These are phyloP conservation scores for Fusarium lateritium DNA, from an alignment of 2,329 filamentous ascomycete species.

Conservation along the genomic window DNA sequence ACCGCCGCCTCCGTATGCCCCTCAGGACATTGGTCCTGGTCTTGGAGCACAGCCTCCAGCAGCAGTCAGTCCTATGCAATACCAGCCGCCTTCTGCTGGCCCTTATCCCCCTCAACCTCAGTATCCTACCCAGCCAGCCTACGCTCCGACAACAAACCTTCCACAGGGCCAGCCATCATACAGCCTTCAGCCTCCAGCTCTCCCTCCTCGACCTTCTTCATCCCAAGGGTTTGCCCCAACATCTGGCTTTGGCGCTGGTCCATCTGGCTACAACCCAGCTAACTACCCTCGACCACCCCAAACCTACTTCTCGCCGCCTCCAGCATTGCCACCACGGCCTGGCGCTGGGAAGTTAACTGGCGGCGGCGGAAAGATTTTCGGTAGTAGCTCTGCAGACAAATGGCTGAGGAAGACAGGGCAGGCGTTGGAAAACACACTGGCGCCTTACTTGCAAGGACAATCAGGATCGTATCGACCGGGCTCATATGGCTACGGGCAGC, in stretches of 20 bases:
- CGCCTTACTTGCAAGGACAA: constrained; percentile 49
- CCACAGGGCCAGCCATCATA: constrained; percentile 30
- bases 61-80: constrained; percentile 28
- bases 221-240: constrained; percentile 32
- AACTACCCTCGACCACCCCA: constrained; percentile 53
- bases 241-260: constrained; percentile 42
- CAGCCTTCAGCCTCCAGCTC: constrained; percentile 43
- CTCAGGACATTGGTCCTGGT: constrained; percentile 22
- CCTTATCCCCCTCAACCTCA: constrained; percentile 41
- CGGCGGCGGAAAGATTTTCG: constrained; percentile 50
- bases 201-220: constrained; percentile 50
- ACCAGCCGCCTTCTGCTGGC: constrained; percentile 28
- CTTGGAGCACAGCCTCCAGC: constrained; percentile 32
- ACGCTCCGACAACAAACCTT: constrained; percentile 26
- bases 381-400: constrained; percentile 53
- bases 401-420: constrained; percentile 56
- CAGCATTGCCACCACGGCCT: constrained; percentile 39
- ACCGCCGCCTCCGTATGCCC: constrained; percentile 46
- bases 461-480: constrained; percentile 29
- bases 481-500: constrained; percentile 32
- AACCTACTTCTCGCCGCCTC: constrained; percentile 51
- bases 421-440: constrained; percentile 54
- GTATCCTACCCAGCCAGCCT: constrained; percentile 44
- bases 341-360: constrained; percentile 37
- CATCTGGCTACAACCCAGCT: constrained; percentile 43